These are phyloP conservation scores for Fusarium sp. DNA, from an alignment of 2,329 filamentous ascomycete genomes.

Conservation along the genomic window DNA sequence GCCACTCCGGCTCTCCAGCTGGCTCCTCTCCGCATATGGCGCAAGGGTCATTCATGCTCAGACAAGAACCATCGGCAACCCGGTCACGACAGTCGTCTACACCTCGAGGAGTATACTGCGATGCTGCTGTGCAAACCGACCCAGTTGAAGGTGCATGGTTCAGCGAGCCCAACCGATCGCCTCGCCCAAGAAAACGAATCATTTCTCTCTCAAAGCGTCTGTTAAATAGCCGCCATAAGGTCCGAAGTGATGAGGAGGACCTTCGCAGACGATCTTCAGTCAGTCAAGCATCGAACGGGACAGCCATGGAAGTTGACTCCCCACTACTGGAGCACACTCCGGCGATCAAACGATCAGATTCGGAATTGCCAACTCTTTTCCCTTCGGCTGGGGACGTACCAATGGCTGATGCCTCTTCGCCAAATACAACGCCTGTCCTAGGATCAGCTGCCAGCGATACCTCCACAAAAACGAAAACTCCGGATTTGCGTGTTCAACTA, in stretches of 20 bases:
- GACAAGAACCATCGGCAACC: constrained; percentile 48
- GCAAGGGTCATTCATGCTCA: constrained; percentile 48
- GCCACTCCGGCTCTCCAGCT: constrained; percentile 67
- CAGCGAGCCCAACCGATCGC: constrained; percentile 55
- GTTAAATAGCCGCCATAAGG: constrained; percentile 63
- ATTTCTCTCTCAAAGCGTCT: constrained; percentile 69
- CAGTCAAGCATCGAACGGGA: constrained; percentile 48
- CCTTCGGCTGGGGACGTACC: constrained; percentile 45
- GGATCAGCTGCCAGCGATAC: constrained; percentile 34
- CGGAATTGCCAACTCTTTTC: constrained; percentile 46
- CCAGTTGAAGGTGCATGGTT: constrained; percentile 69
- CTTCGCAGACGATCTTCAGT: constrained; percentile 49
- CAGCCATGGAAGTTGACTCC: constrained; percentile 60
- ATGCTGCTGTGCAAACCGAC: constrained; percentile 69
- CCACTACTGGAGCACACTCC: constrained; percentile 53
- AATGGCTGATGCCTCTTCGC: constrained; percentile 53
- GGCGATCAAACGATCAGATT: constrained; percentile 32
- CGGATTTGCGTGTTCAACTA: constrained; percentile 69
- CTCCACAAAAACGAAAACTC: constrained; percentile 57
- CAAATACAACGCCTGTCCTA: constrained; percentile 44
- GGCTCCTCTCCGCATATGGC: constrained; percentile 59
- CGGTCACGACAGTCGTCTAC: constrained; percentile 58
- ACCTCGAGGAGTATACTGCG: constrained; percentile 62
- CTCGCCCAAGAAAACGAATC: constrained; percentile 63
- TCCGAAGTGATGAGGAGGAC: constrained; percentile 59